Base-by-base conservation (phyloP, 2,329 filamentous ascomycete genomes). In the Monilinia laxa region DNA sequence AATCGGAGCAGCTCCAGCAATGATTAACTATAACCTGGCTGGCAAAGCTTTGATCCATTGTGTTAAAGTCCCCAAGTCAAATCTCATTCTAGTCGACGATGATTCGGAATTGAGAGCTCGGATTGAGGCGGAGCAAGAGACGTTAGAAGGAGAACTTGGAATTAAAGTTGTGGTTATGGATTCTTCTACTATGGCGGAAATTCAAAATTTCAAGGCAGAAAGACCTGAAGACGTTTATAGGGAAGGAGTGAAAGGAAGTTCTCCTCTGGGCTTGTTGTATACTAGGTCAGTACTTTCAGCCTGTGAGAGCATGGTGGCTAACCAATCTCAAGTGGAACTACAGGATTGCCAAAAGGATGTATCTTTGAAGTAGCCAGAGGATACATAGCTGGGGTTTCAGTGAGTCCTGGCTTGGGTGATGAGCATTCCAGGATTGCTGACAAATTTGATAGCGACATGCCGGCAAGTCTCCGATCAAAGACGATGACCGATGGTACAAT, bases 341-440 rank as follows among this genome's bases (percentile, higher is more conserved):
- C 90, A 0, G 90, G 90, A 2, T 77, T 91, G 70, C 90, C 90
- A 14, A 93, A 93, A 76, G 90, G 87, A 1, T 89, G 87, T 71
- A 76, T 82, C 0, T 87, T 90, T 71, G 85, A 85, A 23, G 81
- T 83, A 11, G 77, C 79, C 2, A 80, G 78, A 23, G 76, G 74
- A 0, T 80, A 72, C 77, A 65, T 66, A 66, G 53, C 47, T 68
- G 60, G 70, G 64, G 42, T 69, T 77, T 71, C 65, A 31, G 71
- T 75, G 71, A 65, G 66, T 28, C 4, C 38, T 56, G 14, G 28
- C 23, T 64, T 20, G 16, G 16, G 5, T 1, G 14, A 16, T 47
- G 10, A 63, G 7, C 16, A 20, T 23, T 10, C 18, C 14, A 55
- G 5, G 6, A 47, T 40, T 55, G 28, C 64, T 62, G 31, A 66